Evolutionary conservation across 768 basidiomycete species (phyloP), one percentile per base, ranked within the genome.

Genomic region (Epithele typhae): DNA sequence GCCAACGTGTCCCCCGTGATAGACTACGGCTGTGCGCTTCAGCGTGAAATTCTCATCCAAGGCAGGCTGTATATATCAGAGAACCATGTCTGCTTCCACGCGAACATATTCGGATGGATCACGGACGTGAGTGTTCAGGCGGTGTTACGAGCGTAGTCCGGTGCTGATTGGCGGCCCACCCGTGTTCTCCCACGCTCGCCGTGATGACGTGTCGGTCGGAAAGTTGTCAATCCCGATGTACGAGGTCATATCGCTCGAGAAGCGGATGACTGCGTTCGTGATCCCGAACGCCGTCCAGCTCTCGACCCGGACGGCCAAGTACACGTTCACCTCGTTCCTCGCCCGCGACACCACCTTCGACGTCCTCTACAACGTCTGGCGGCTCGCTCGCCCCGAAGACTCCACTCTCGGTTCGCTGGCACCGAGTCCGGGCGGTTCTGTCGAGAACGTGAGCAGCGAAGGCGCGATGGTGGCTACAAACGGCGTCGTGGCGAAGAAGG

Each of bases 31-130:
- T 99, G 96, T 60, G 96, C 96, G 0, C 67, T 98, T 11, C 93
- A 97, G 67, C 81, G 93, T 34, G 96, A 98, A 64, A 98, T 98
- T 55, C 74, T 97, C 24, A 87, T 98, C 35, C 96, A 98, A 74
- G 96, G 96, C 4, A 76, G 96, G 10, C 64, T 99, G 46, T 97
- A 97, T 67, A 90, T 98, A 19, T 98, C 96, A 6, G 95, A 99
- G 68, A 97, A 98, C 67, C 94, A 97, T 61, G 79, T 97, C n/a
- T 98, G 92, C 70, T 99, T 98, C 73, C 91, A 99, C 58, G 95
- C 96, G 35, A 98, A 98, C 62, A 97, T 98, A 36, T 95, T 98
- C 66, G 95, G 96, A 35, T 98, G 95, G 96, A 87, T 96, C 40
- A 98, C 95, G 23, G 84, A 95, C 62, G 94, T 95, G 65, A 65